A percentile compares a stretch with the other conserved stretches of the same genome.
Evolutionary conservation across 257 asterid species (phyloP).

Genomic region (Parsonsia alboflavescens): DNA sequence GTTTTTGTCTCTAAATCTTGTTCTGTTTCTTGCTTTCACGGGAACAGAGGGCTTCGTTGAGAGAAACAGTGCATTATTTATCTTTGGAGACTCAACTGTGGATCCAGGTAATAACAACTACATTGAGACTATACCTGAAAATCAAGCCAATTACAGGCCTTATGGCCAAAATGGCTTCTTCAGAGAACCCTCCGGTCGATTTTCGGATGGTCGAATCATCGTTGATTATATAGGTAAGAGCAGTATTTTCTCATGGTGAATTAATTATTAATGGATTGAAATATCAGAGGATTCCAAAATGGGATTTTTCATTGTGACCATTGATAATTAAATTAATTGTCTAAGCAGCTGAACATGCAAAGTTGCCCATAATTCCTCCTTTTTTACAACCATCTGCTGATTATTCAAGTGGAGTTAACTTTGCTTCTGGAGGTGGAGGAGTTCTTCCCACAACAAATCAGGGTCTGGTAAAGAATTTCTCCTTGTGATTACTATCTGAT

Average conservation of each 20-base stretch:
- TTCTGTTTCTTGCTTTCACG: slow-evolving; percentile 6
- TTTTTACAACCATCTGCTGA: slow-evolving; percentile 40
- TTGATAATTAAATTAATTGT: neutral
- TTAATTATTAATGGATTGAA: neutral
- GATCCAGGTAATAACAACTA: slow-evolving; percentile 50
- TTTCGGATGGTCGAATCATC: slow-evolving; percentile 49
- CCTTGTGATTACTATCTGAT: too few relatives aligned
- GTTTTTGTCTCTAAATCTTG: neutral
- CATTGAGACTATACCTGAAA: slow-evolving; percentile 41
- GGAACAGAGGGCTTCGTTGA: neutral
- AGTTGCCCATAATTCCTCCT: slow-evolving; percentile 43
- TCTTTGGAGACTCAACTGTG: slow-evolving; percentile 51
- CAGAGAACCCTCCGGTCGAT: slow-evolving; percentile 45
- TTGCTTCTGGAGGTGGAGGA: slow-evolving; percentile 57
- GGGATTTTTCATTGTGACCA: too few relatives aligned
- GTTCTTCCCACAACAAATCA: slow-evolving; percentile 41
- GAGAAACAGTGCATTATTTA: slow-evolving; percentile 27
- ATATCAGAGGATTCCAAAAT: neutral
- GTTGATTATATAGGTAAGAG: slow-evolving; percentile 44
- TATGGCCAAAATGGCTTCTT: slow-evolving; percentile 48
- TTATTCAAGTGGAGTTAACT: slow-evolving; percentile 38
- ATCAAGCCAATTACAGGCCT: slow-evolving; percentile 42
- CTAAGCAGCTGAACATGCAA: slow-evolving; percentile 42
- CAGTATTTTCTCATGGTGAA: neutral
- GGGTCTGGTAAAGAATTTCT: slow-evolving; percentile 39